phyloP scores from a whole-genome alignment of 2,329 filamentous ascomycete species.

The Emergomyces orientalis region DNA sequence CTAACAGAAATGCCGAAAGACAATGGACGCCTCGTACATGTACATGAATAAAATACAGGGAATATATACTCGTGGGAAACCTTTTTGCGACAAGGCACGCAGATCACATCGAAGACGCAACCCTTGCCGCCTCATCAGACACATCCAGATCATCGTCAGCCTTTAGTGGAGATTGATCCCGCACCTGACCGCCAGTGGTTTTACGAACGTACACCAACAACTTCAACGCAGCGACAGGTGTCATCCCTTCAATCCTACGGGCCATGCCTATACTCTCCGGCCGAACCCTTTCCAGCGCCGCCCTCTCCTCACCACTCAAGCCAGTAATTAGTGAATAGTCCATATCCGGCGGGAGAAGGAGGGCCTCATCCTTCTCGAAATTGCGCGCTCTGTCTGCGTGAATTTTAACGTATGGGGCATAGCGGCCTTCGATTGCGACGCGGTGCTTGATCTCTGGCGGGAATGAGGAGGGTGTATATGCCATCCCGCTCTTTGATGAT shows the following conservation, averaged over 20 bases:
- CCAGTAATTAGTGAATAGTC: conserved; percentile 67
- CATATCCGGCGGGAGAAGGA: conserved; percentile 62
- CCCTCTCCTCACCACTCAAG: conserved; percentile 69
- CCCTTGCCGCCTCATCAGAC: background rate
- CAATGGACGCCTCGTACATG: background rate
- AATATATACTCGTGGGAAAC: background rate
- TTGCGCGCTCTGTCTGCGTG: conserved; percentile 58
- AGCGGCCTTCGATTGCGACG: conserved; percentile 71
- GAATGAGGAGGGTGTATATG: conserved; percentile 43
- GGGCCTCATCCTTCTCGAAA: conserved; percentile 66
- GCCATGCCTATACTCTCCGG: conserved; percentile 88
- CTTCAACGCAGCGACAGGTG: conserved; percentile 37
- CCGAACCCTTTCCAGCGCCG: conserved; percentile 56
- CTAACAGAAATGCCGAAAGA: background rate
- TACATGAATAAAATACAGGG: background rate
- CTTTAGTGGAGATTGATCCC: background rate
- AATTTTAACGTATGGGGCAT: conserved; percentile 73
- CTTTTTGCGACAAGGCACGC: background rate
- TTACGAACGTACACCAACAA: conserved; percentile 37
- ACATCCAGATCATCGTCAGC: background rate
- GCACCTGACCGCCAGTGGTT: background rate
- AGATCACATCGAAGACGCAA: conserved; percentile 1
- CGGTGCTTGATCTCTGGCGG: conserved; percentile 53
- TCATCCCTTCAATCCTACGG: conserved; percentile 68
- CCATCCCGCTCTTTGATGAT: conserved; percentile 17